phyloP scores from a whole-genome alignment of 805 yeast genomes.

The Suhomyces canberraensis region DNA sequence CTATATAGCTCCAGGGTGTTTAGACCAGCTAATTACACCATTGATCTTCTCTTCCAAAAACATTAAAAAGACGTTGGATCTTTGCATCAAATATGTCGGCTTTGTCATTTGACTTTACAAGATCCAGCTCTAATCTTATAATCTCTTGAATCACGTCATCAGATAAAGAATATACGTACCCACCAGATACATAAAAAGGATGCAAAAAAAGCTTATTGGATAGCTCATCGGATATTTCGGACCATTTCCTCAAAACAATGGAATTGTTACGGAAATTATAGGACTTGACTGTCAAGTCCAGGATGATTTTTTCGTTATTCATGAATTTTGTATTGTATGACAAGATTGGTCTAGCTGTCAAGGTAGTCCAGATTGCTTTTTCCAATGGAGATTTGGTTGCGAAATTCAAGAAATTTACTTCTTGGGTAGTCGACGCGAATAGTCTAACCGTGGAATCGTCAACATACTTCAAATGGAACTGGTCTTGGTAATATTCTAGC shows the following conservation, averaged over 20 bases:
- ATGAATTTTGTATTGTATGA: not conserved
- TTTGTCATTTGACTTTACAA: not conserved
- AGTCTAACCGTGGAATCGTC: conserved; percentile 3
- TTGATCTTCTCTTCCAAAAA: conserved; percentile 1
- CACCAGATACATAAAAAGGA: conserved; percentile 3
- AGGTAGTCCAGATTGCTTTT: conserved; percentile 1
- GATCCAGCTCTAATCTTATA: not conserved
- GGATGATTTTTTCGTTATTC: not conserved
- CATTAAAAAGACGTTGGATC: conserved; percentile 4
- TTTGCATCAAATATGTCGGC: conserved; percentile 2
- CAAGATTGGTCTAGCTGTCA: conserved; percentile 1
- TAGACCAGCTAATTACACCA: too few relatives aligned
- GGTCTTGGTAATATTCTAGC: conserved; percentile 4
- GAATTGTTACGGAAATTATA: not conserved
- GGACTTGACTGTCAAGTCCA: conserved; percentile 3
- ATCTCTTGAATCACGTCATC: conserved; percentile 3
- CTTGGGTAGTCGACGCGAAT: not conserved
- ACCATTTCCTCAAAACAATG: not conserved
- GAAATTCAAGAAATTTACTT: not conserved
- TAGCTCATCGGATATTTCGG: conserved; percentile 1
- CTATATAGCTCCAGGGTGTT: too few relatives aligned
- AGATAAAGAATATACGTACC: conserved; percentile 6
- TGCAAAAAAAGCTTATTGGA: conserved; percentile 8
- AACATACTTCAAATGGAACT: conserved; percentile 3
- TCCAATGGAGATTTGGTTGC: conserved; percentile 5